phyloP scores from a whole-genome alignment of 2,329 filamentous ascomycete species.

The Penicillium sp. region DNA sequence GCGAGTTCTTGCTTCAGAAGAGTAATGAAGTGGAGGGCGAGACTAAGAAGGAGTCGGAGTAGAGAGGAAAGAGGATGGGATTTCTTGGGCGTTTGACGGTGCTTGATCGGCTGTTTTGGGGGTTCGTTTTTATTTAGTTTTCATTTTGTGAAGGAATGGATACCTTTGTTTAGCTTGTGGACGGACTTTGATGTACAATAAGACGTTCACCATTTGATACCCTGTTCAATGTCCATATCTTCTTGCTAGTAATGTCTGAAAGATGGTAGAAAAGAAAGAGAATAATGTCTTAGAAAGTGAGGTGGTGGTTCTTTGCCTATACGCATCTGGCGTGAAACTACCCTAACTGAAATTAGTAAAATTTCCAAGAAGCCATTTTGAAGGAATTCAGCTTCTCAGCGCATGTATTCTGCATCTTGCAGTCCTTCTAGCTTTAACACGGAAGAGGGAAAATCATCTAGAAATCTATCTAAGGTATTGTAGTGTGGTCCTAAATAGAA shows the following conservation, averaged over 20 bases:
- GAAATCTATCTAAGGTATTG: neutral
- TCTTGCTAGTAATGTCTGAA: neutral
- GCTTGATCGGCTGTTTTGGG: neutral
- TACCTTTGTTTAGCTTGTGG: neutral
- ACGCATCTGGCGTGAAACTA: neutral
- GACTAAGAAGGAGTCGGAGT: conserved; percentile 28
- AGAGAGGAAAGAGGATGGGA: neutral
- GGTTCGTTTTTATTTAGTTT: neutral
- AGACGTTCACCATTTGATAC: neutral
- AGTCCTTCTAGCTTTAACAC: neutral
- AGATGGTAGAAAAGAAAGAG: neutral
- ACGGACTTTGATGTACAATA: neutral
- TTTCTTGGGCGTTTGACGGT: conserved; percentile 9
- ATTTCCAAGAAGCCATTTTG: neutral
- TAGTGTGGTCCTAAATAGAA: neutral
- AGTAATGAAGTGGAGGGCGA: conserved; percentile 61
- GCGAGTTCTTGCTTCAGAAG: conserved; percentile 67
- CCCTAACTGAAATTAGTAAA: too few relatives aligned
- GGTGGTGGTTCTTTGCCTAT: neutral
- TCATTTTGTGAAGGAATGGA: neutral
- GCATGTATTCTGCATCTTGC: neutral
- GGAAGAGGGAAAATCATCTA: neutral
- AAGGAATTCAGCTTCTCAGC: too few relatives aligned
- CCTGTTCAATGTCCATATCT: neutral
- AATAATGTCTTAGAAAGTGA: neutral